Conservation (phyloP, 1,284 basidiomycete species). For the Trichosporon asahii region DNA sequence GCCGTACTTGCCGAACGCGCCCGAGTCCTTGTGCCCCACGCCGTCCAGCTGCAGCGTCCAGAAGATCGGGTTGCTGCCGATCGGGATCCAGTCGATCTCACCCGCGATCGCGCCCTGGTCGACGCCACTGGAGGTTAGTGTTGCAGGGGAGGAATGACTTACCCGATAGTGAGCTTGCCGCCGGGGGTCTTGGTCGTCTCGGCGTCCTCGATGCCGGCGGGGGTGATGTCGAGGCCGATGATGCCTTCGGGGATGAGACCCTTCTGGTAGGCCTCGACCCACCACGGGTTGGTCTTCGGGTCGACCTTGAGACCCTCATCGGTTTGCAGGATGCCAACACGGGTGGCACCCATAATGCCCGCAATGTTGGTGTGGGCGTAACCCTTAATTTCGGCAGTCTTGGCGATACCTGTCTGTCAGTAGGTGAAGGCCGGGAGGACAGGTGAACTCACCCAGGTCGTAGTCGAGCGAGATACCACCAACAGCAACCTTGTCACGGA, state of each 20-base stretch:
- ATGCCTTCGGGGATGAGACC: neutral
- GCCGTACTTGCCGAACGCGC: neutral
- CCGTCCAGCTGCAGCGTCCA: neutral
- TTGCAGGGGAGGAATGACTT: neutral
- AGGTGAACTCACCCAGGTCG: neutral
- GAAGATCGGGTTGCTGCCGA: neutral
- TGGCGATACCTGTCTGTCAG: neutral
- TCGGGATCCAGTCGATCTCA: neutral
- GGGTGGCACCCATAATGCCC: neutral
- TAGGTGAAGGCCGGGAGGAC: neutral
- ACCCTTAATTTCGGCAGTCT: neutral
- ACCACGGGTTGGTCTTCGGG: neutral
- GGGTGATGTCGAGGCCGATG: neutral
- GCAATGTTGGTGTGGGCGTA: neutral
- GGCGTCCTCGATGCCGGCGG: neutral
- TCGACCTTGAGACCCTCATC: neutral
- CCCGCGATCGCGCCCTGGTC: neutral
- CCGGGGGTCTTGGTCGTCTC: neutral
- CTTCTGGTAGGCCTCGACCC: neutral
- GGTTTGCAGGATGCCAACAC: neutral
- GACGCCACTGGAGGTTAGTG: neutral
- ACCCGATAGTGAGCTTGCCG: neutral
- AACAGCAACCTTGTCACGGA: neutral
- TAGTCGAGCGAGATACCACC: neutral
- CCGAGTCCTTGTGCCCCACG: neutral